Conservation (phyloP, 305 asterid genomes). For the Salvia sclarea region DNA sequence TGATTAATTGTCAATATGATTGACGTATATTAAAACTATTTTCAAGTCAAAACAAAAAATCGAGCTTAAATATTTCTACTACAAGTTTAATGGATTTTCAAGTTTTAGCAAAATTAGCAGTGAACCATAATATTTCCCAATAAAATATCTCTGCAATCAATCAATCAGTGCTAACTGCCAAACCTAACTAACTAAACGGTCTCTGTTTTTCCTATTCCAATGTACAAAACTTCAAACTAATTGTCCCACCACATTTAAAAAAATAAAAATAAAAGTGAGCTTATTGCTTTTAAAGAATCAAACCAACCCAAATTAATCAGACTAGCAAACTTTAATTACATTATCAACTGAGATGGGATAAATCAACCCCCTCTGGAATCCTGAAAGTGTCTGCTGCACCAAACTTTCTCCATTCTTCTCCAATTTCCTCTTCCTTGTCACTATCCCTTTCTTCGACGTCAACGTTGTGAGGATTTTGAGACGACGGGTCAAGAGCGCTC, state of each 20-base stretch:
- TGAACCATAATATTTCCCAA: background rate
- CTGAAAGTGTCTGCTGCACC: constrained; percentile 91
- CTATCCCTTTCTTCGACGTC: constrained; percentile 56
- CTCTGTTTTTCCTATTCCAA: background rate
- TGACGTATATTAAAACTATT: too few relatives aligned
- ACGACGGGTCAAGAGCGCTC: constrained; percentile 48
- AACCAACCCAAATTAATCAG: background rate
- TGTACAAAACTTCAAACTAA: constrained; percentile 9
- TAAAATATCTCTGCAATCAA: background rate
- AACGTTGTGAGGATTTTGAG: constrained; percentile 36
- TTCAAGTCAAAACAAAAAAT: too few relatives aligned
- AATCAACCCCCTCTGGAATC: constrained; percentile 79
- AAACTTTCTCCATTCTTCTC: constrained; percentile 72
- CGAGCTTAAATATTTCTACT: too few relatives aligned
- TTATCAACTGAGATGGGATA: constrained; percentile 61
- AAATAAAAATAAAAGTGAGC: background rate
- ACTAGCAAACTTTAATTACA: background rate
- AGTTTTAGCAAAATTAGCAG: constrained; percentile 1
- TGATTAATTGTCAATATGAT: too few relatives aligned
- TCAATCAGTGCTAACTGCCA: background rate
- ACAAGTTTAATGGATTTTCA: too few relatives aligned
- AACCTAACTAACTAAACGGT: background rate
- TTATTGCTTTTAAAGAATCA: background rate
- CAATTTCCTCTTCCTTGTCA: constrained; percentile 47
- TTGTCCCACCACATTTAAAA: background rate